phyloP scores from a whole-genome alignment of 2,329 filamentous ascomycete species.

The Knoxdaviesia capensis region DNA sequence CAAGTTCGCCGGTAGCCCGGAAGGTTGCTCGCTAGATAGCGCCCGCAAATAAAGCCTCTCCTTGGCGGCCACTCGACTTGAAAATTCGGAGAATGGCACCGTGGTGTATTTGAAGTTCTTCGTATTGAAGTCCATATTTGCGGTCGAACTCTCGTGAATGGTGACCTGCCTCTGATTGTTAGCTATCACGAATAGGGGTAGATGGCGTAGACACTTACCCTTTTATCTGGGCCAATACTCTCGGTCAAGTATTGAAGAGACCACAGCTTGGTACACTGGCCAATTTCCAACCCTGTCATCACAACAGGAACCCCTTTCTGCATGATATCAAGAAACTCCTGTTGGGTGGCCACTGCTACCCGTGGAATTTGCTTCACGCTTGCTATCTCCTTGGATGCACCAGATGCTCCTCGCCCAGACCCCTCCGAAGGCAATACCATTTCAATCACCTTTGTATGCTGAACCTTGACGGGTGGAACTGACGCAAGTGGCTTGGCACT shows the following conservation, averaged over 20 bases:
- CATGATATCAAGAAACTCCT: too few relatives aligned
- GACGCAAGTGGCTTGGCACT: too few relatives aligned
- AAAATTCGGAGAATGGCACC: conserved; percentile 45
- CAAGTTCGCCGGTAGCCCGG: conserved; percentile 49
- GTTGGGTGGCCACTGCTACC: too few relatives aligned
- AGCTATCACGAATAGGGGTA: background rate
- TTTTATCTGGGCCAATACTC: conserved; percentile 36
- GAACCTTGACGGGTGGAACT: too few relatives aligned
- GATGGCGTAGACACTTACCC: conserved; percentile 21
- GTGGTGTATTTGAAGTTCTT: conserved; percentile 71
- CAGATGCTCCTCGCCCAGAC: too few relatives aligned
- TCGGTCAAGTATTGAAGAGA: conserved; percentile 44
- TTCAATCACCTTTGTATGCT: too few relatives aligned
- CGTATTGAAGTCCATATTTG: conserved; percentile 57
- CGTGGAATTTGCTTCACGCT: too few relatives aligned
- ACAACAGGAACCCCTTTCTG: conserved; percentile 24
- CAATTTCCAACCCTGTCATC: conserved; percentile 44
- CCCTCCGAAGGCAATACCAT: too few relatives aligned
- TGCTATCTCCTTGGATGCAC: too few relatives aligned
- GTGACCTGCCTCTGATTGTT: conserved; percentile 29
- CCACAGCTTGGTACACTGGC: conserved; percentile 48
- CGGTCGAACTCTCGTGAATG: conserved; percentile 46
- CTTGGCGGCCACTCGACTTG: conserved; percentile 36
- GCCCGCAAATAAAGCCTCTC: conserved; percentile 58
- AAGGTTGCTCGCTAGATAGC: conserved; percentile 47